phyloP scores from a whole-genome alignment of 768 basidiomycete genomes.

The Lactarius evosmus region DNA sequence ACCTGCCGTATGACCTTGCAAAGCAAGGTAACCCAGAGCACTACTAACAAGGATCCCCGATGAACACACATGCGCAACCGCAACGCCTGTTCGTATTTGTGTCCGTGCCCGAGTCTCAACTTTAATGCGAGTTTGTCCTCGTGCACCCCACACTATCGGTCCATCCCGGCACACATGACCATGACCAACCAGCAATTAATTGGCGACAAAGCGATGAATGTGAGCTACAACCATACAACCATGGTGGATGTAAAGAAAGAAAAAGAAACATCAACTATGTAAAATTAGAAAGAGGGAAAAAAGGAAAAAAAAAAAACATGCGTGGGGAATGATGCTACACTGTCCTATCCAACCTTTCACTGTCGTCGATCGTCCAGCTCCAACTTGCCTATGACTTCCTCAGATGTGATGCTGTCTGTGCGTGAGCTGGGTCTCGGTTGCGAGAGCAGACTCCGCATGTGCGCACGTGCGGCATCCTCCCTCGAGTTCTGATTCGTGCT shows the following conservation, averaged over 20 bases:
- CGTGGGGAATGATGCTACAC: not conserved
- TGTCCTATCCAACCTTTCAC: slow-evolving; percentile 12
- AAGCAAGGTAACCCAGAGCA: too few relatives aligned
- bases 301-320: not conserved
- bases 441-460: slow-evolving; percentile 21
- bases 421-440: slow-evolving; percentile 36
- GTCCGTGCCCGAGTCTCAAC: not conserved
- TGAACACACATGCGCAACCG: not conserved
- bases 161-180: not conserved
- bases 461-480: slow-evolving; percentile 26
- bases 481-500: slow-evolving; percentile 25
- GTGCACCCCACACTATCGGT: not conserved
- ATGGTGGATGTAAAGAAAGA: slow-evolving; percentile 2
- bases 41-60: not conserved
- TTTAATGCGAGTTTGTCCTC: not conserved
- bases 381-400: slow-evolving; percentile 56
- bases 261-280: slow-evolving; percentile 5
- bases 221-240: slow-evolving; percentile 23
- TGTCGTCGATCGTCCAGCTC: slow-evolving; percentile 38
- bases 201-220: slow-evolving; percentile 19
- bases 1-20: too few relatives aligned
- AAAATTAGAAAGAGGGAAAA: too few relatives aligned
- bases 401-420: slow-evolving; percentile 43
- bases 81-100: not conserved
- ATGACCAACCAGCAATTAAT: too few relatives aligned